These are phyloP conservation scores for Mycosphaerella sp. DNA, from an alignment of 2,329 filamentous ascomycete genomes.

Conservation along the genomic window DNA sequence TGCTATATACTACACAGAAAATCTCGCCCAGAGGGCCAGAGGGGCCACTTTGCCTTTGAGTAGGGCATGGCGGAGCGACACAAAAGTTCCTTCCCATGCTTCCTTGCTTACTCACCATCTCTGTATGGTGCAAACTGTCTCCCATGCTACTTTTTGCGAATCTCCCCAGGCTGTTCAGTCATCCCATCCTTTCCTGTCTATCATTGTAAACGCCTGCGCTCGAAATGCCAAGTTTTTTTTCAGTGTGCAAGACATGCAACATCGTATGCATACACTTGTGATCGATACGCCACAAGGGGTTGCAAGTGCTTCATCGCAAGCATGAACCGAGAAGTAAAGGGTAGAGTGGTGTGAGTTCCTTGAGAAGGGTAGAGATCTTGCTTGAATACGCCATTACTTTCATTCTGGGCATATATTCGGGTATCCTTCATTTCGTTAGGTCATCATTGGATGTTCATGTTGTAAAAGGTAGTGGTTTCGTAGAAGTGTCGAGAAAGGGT, in stretches of 20 bases:
- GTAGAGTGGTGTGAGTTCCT: constrained; percentile 10
- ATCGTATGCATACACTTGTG: constrained; percentile 6
- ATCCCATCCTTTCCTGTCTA: constrained; percentile 8
- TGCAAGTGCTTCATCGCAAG: constrained; percentile 8
- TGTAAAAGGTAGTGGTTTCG: constrained; percentile 6
- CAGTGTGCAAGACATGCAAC: constrained; percentile 1
- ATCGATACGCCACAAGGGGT: constrained; percentile 1
- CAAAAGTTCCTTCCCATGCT: neutral
- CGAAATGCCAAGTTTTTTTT: constrained; percentile 5
- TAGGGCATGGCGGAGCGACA: neutral
- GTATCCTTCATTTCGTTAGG: constrained; percentile 10
- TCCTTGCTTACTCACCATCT: neutral
- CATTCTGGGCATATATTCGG: constrained; percentile 4
- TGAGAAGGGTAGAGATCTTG: neutral
- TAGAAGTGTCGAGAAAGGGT: neutral
- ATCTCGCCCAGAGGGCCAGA: no score
- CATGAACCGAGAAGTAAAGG: constrained; percentile 14
- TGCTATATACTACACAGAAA: neutral
- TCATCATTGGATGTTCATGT: constrained; percentile 10
- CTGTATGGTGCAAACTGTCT: no score
- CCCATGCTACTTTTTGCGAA: neutral
- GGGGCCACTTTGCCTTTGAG: no score
- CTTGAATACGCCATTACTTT: constrained; percentile 4
- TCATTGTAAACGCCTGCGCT: constrained; percentile 10
- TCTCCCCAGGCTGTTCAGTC: constrained; percentile 9